Conservation (phyloP, 345 rosid species). For the Lepidium africanum region DNA sequence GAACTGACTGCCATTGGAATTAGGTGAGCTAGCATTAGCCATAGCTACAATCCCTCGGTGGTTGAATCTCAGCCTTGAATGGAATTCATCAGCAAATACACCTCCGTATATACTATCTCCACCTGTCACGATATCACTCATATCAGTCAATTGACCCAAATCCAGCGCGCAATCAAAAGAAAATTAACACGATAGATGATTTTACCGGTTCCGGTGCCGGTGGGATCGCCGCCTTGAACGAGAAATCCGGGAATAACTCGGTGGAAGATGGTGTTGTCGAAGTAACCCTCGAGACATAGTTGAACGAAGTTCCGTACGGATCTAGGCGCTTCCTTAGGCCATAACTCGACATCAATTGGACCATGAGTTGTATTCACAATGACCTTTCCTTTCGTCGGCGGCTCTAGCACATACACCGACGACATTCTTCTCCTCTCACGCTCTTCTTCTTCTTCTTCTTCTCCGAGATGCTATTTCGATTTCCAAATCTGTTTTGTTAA, state of each 20-base stretch:
- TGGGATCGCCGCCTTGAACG: conserved; percentile 87
- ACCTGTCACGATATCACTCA: conserved; percentile 34
- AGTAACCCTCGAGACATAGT: conserved; percentile 91
- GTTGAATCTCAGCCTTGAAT: conserved; percentile 79
- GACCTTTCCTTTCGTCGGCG: conserved; percentile 92
- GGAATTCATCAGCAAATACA: conserved; percentile 69
- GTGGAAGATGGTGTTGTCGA: conserved; percentile 76
- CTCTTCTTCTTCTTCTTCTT: background rate
- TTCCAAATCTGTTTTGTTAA: too few relatives aligned
- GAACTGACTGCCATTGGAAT: conserved; percentile 93
- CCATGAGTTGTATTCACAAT: conserved; percentile 76
- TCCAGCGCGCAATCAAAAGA: background rate
- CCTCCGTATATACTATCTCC: conserved; percentile 84
- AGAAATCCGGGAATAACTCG: conserved; percentile 89
- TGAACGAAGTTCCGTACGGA: conserved; percentile 91
- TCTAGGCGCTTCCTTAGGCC: conserved; percentile 95
- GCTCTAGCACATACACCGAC: conserved; percentile 79
- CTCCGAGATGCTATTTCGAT: background rate
- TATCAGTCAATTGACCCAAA: background rate
- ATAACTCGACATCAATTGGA: conserved; percentile 82
- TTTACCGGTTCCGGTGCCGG: conserved; percentile 80
- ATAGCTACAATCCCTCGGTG: conserved; percentile 91
- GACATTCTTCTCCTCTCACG: conserved; percentile 44
- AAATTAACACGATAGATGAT: background rate
- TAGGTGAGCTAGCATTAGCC: conserved; percentile 77